Conservation (phyloP, 2,329 filamentous ascomycete species). For the Colletotrichum sp. region DNA sequence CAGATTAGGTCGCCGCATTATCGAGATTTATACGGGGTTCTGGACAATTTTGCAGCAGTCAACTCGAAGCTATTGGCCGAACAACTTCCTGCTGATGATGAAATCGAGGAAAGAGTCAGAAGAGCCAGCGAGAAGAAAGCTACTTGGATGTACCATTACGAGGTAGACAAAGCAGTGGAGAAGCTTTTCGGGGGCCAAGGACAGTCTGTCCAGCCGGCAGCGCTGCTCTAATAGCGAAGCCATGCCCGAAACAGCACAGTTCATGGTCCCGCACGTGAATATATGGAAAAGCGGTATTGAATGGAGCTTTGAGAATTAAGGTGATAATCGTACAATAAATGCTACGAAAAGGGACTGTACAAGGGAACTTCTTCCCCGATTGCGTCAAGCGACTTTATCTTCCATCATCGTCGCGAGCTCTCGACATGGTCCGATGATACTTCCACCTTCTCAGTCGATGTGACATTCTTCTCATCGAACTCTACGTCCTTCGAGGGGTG, state of each 20-base stretch:
- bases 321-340: neutral
- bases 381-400: rapidly evolving
- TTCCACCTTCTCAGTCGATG: neutral
- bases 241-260: rapidly evolving
- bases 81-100: conserved; percentile 23
- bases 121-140: conserved; percentile 25
- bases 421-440: neutral
- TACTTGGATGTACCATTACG: conserved; percentile 32
- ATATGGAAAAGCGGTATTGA: rapidly evolving
- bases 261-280: rapidly evolving
- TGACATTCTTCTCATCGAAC: neutral
- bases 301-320: rapidly evolving
- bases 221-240: neutral
- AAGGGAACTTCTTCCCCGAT: rapidly evolving
- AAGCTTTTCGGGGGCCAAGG: neutral
- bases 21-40: conserved; percentile 26
- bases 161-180: conserved; percentile 22
- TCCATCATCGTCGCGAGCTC: neutral
- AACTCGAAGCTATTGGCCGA: conserved; percentile 21
- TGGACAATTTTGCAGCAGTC: conserved; percentile 27
- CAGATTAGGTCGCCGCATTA: conserved; percentile 33
- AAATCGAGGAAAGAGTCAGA: conserved; percentile 28
- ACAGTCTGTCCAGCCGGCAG: neutral
- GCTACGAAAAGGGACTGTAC: rapidly evolving
- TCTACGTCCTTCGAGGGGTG: neutral